Conservation (phyloP, 2,329 filamentous ascomycete species). For the Trichoderma gracile region DNA sequence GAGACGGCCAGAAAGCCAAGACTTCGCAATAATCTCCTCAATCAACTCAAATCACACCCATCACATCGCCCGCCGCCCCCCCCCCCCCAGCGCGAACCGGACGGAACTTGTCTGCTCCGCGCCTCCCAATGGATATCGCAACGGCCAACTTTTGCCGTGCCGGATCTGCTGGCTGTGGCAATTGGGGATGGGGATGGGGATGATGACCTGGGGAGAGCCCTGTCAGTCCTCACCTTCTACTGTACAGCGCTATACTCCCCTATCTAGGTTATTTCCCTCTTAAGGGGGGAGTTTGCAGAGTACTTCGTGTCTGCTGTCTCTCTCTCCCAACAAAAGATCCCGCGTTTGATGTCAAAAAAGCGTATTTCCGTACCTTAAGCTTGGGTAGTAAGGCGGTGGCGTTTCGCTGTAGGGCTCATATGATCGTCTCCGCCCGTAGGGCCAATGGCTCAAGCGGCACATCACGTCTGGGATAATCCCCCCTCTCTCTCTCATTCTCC, state of each 20-base stretch:
- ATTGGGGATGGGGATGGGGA: too few species aligned
- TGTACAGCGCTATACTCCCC: too few species aligned
- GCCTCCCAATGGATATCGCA: not conserved
- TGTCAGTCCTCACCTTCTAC: not conserved
- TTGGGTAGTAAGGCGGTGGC: conserved; percentile 2
- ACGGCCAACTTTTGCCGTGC: not conserved
- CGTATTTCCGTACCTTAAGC: conserved; percentile 9
- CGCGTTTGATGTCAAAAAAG: not conserved
- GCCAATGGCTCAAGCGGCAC: conserved; percentile 23
- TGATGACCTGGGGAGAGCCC: too few species aligned
- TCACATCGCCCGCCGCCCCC: not conserved
- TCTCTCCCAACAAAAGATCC: not conserved
- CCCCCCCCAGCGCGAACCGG: not conserved
- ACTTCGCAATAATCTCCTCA: not conserved
- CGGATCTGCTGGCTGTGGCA: not conserved
- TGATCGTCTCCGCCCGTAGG: conserved; percentile 20
- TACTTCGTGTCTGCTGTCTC: too few species aligned
- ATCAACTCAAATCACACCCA: not conserved
- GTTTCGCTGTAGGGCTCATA: conserved; percentile 21
- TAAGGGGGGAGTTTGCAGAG: too few species aligned
- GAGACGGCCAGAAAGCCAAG: not conserved
- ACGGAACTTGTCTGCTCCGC: not conserved
- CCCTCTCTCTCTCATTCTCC: not conserved
- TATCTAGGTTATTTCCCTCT: too few species aligned
- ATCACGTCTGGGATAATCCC: conserved; percentile 10